Evolutionary conservation across 306 rosid genomes (phyloP).

Genomic region (Glycine tomentella): DNA sequence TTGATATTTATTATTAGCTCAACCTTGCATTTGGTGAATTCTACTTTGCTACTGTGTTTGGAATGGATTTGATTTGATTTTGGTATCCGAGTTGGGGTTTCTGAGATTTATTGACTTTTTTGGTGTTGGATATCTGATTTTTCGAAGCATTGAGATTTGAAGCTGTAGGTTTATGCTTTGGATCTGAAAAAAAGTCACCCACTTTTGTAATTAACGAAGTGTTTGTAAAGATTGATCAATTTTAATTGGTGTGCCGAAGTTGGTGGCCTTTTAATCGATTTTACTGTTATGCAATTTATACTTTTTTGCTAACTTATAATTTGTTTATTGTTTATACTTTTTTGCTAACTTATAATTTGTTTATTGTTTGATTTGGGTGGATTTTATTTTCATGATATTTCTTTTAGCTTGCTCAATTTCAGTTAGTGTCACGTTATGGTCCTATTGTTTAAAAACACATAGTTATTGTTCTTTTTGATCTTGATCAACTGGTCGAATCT

Average conservation of each 20-base stretch:
- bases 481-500: not conserved
- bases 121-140: conserved; percentile 3
- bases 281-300: not conserved
- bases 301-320: not conserved
- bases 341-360: no score
- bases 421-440: not conserved
- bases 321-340: no score
- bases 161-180: not conserved
- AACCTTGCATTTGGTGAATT: not conserved
- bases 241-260: not conserved
- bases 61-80: conserved; percentile 14
- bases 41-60: not conserved
- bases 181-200: conserved; percentile 1
- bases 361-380: not conserved
- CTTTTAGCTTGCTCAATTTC: not conserved
- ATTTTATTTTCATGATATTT: not conserved
- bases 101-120: not conserved
- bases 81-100: not conserved
- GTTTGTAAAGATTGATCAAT: not conserved
- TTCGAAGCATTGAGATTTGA: not conserved
- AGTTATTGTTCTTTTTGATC: not conserved
- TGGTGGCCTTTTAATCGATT: not conserved
- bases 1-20: not conserved
- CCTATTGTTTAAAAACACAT: not conserved
- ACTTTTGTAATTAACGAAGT: not conserved